Evolutionary conservation across 1,139 yeast species (phyloP).

Genomic region (Sugiyamaella xylanicola): DNA sequence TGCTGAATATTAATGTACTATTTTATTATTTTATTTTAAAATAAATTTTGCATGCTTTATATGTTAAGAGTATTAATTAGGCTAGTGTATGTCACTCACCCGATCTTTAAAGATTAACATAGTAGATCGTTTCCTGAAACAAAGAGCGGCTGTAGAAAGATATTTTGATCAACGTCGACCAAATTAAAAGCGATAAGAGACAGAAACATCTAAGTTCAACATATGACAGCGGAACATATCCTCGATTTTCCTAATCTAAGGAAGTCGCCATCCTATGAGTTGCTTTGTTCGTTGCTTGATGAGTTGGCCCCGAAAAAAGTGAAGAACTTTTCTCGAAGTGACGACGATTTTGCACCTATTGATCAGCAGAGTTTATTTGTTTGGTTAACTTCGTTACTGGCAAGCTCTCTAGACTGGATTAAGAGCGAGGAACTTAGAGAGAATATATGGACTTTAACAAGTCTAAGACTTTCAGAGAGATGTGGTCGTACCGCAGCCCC

Average conservation of each 20-base stretch:
- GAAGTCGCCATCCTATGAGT: slow-evolving; percentile 1
- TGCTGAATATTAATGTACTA: slow-evolving; percentile 59
- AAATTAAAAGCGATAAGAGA: too few relatives aligned
- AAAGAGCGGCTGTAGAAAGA: not conserved
- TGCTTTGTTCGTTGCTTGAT: slow-evolving; percentile 8
- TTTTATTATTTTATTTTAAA: not conserved
- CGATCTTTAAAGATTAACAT: slow-evolving; percentile 3
- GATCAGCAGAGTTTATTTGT: slow-evolving; percentile 46
- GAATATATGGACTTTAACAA: slow-evolving; percentile 55
- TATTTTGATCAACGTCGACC: not conserved
- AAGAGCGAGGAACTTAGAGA: slow-evolving; percentile 44
- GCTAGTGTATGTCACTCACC: too few relatives aligned
- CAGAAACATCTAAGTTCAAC: too few relatives aligned
- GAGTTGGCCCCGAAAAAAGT: slow-evolving; percentile 49
- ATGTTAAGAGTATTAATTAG: not conserved
- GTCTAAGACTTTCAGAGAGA: slow-evolving; percentile 71
- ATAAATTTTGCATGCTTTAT: slow-evolving; percentile 3
- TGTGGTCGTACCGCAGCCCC: slow-evolving; percentile 91
- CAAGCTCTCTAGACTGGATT: slow-evolving; percentile 60
- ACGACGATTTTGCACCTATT: slow-evolving; percentile 31
- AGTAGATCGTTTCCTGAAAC: slow-evolving; percentile 1
- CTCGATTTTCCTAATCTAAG: slow-evolving; percentile 22
- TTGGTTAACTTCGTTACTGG: slow-evolving; percentile 68
- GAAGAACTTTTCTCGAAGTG: slow-evolving; percentile 54
- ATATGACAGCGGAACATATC: slow-evolving; percentile 14